A percentile compares a stretch with the other conserved stretches of the same genome.
phyloP scores from a whole-genome alignment of 2,329 filamentous ascomycete genomes.

The Hortaea sp. region DNA sequence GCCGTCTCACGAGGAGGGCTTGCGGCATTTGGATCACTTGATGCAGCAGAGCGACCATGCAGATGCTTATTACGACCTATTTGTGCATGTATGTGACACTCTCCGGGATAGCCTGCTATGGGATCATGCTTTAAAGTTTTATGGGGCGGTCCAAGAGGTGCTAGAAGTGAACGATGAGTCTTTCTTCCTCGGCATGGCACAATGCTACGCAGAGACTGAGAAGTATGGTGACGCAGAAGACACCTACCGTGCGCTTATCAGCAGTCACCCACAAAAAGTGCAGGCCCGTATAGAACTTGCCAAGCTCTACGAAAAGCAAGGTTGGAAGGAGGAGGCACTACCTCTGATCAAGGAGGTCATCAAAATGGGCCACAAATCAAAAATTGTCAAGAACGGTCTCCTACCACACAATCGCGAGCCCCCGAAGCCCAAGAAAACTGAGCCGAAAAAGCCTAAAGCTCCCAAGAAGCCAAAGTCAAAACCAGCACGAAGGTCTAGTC shows the following conservation, averaged over 20 bases:
- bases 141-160: conserved; percentile 36
- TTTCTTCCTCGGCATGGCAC: conserved; percentile 47
- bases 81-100: conserved; percentile 58
- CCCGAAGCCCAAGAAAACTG: not conserved
- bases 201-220: conserved; percentile 46
- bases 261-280: conserved; percentile 60
- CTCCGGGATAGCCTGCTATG: conserved; percentile 43
- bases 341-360: conserved; percentile 68
- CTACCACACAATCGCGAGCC: not conserved
- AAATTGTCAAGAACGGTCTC: not conserved
- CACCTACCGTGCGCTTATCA: conserved; percentile 64
- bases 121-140: conserved; percentile 49
- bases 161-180: conserved; percentile 37
- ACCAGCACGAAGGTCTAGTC: not conserved
- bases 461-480: not conserved
- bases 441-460: not conserved
- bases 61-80: conserved; percentile 65
- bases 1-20: conserved; percentile 55
- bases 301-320: conserved; percentile 59
- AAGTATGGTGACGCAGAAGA: conserved; percentile 59
- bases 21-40: conserved; percentile 43
- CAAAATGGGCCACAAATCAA: conserved; percentile 17
- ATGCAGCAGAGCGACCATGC: conserved; percentile 46
- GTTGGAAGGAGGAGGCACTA: conserved; percentile 58
- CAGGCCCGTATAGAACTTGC: conserved; percentile 71